phyloP scores from a whole-genome alignment of 495 filamentous ascomycete species.

The Aspergillus avenaceus region DNA sequence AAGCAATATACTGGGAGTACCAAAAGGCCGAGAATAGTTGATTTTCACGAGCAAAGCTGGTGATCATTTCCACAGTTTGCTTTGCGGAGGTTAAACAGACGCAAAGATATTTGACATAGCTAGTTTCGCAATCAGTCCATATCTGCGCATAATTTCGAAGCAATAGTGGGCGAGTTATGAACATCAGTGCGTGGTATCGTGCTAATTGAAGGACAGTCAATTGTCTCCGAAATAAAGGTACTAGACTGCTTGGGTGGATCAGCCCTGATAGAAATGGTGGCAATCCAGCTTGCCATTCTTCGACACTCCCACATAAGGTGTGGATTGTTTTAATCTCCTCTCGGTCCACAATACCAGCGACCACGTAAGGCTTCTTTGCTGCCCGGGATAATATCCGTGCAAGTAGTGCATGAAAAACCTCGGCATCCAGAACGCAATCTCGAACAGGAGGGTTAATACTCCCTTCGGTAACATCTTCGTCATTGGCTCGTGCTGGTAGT shows the following conservation, averaged over 20 bases:
- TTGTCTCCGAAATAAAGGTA: conserved; percentile 21
- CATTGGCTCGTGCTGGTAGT: conserved; percentile 20
- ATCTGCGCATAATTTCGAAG: conserved; percentile 20
- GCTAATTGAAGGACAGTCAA: conserved; percentile 23
- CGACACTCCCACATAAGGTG: conserved; percentile 8
- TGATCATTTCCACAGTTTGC: conserved; percentile 20
- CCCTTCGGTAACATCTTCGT: conserved; percentile 10
- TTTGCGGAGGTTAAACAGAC: conserved; percentile 18
- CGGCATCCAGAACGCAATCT: conserved; percentile 28
- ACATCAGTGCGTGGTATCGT: conserved; percentile 23
- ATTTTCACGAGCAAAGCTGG: conserved; percentile 20
- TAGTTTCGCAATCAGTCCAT: conserved; percentile 11
- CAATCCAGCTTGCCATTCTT: conserved; percentile 20
- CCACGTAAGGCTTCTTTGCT: conserved; percentile 20
- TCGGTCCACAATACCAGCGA: conserved; percentile 12
- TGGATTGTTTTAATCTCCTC: conserved; percentile 16
- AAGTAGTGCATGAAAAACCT: conserved; percentile 21
- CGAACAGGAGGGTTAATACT: conserved; percentile 2
- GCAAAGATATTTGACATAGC: conserved; percentile 13
- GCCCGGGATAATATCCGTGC: conserved; percentile 21
- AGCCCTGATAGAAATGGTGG: conserved; percentile 19
- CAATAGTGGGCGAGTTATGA: conserved; percentile 22
- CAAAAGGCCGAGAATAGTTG: conserved; percentile 24
- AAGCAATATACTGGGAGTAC: conserved; percentile 29
- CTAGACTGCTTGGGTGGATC: conserved; percentile 23